Evolutionary conservation across 2,329 filamentous ascomycete species (phyloP).

Genomic region (Cytospora piceae): DNA sequence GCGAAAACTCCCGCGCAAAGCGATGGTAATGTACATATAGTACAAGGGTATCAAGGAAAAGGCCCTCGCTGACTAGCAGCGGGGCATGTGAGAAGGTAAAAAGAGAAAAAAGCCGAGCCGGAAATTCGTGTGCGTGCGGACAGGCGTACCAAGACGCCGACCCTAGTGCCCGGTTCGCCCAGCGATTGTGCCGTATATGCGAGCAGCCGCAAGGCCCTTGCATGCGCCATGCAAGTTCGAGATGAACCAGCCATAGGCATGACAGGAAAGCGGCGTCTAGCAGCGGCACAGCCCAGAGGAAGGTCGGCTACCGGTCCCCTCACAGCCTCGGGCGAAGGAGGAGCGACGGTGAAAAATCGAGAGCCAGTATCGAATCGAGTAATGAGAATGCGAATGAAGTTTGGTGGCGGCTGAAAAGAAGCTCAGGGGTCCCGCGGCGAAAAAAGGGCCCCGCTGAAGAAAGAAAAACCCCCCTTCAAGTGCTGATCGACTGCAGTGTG

Average conservation of each 20-base stretch:
- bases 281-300: not conserved
- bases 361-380: not conserved
- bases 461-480: not conserved
- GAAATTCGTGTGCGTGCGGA: not conserved
- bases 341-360: not conserved
- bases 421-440: slow-evolving; percentile 10
- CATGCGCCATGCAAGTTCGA: not conserved
- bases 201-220: not conserved
- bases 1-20: slow-evolving; percentile 23
- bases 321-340: not conserved
- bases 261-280: not conserved
- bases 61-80: slow-evolving; percentile 19
- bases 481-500: not conserved
- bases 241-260: not conserved
- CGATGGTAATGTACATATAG: slow-evolving; percentile 26
- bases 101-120: slow-evolving; percentile 3
- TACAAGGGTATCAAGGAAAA: slow-evolving; percentile 11
- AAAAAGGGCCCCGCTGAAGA: not conserved
- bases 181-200: not conserved
- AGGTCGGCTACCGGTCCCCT: no score
- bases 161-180: not conserved
- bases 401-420: not conserved
- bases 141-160: not conserved
- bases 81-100: slow-evolving; percentile 13
- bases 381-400: not conserved